Conservation (phyloP, 2,329 filamentous ascomycete genomes). For the Pestalotiopsis fici region DNA sequence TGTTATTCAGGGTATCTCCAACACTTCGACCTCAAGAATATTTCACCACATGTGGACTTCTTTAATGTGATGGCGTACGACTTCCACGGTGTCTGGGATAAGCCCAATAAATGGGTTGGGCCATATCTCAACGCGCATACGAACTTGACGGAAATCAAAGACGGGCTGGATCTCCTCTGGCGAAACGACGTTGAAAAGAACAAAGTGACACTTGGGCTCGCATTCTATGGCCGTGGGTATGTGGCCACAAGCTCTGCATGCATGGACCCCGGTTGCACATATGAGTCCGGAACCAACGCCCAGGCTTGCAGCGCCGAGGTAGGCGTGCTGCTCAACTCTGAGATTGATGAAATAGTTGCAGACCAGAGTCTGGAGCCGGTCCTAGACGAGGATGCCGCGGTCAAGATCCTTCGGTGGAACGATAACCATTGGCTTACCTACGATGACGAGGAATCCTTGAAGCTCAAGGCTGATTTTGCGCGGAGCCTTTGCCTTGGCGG, state of each 20-base stretch:
- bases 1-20: constrained; percentile 11
- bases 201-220: constrained; percentile 30
- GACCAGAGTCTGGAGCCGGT: neutral
- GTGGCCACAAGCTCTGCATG: neutral
- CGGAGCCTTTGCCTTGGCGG: neutral
- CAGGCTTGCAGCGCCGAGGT: neutral
- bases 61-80: constrained; percentile 28
- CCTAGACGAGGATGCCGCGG: neutral
- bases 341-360: neutral
- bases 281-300: no score
- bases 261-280: neutral
- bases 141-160: constrained; percentile 48
- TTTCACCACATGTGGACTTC: neutral
- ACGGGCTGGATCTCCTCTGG: constrained; percentile 47
- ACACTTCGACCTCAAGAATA: constrained; percentile 13
- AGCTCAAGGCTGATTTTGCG: neutral
- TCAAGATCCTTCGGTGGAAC: neutral
- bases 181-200: constrained; percentile 40
- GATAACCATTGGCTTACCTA: neutral
- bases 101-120: constrained; percentile 25
- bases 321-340: neutral
- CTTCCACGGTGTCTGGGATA: constrained; percentile 43
- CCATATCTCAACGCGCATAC: constrained; percentile 38
- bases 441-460: neutral
- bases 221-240: neutral